phyloP scores from a whole-genome alignment of 345 rosid species.

The Camelina neglecta region DNA sequence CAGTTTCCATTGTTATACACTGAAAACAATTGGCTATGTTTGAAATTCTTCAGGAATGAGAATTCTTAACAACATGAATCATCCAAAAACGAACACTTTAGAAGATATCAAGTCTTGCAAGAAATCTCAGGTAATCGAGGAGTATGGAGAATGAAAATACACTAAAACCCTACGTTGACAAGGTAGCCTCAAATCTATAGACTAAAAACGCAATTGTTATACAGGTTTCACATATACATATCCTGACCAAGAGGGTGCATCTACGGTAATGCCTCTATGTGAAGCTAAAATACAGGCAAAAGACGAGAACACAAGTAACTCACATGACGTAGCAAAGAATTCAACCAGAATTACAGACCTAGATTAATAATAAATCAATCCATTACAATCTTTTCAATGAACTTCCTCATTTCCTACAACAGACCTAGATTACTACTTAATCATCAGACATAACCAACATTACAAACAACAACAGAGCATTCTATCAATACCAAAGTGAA shows the following conservation, averaged over 20 bases:
- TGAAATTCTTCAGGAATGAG: neutral
- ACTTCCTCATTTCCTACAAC: neutral
- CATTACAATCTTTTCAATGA: neutral
- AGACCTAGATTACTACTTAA: neutral
- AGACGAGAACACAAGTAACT: too few species aligned
- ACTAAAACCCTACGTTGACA: neutral
- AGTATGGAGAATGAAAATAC: neutral
- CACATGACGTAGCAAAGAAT: too few species aligned
- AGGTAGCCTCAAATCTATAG: neutral
- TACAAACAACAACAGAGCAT: neutral
- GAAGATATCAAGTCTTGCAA: neutral
- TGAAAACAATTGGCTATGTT: neutral
- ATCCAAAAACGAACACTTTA: neutral
- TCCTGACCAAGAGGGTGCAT: neutral
- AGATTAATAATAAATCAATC: neutral
- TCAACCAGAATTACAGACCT: too few species aligned
- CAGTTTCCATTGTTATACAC: neutral
- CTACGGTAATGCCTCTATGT: neutral
- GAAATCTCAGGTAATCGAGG: neutral
- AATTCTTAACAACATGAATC: neutral
- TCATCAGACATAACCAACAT: neutral
- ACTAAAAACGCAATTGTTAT: neutral
- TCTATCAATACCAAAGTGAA: conserved; percentile 26
- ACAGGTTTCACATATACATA: neutral
- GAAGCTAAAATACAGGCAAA: neutral